These are phyloP conservation scores for Lactarius trivialis DNA, from an alignment of 768 basidiomycete species.

Conservation along the genomic window DNA sequence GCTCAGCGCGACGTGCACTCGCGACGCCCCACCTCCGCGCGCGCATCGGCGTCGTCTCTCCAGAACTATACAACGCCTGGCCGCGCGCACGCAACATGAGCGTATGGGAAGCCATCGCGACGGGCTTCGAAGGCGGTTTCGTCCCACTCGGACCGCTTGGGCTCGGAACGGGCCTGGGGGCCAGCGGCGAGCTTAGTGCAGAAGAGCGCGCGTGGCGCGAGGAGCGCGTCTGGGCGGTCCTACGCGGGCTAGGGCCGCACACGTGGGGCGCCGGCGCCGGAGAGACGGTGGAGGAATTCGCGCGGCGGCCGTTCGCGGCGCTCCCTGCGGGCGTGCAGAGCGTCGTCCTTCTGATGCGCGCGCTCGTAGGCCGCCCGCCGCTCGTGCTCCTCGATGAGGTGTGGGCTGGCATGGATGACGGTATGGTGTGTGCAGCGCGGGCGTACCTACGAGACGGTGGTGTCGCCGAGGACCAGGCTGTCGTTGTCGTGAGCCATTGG, in stretches of 20 bases:
- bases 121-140: conserved; percentile 87
- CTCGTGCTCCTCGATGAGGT: conserved; percentile 87
- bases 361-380: conserved; percentile 66
- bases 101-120: conserved; percentile 76
- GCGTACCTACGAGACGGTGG: conserved; percentile 49
- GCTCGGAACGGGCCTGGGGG: conserved; percentile 34
- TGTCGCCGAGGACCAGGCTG: conserved; percentile 56
- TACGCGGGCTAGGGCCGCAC: conserved; percentile 55
- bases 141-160: conserved; percentile 40
- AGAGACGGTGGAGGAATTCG: conserved; percentile 36
- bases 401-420: conserved; percentile 87
- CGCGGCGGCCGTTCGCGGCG: conserved; percentile 48
- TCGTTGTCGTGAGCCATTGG: conserved; percentile 86
- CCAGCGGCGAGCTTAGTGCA: conserved; percentile 32
- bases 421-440: conserved; percentile 61
- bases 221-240: conserved; percentile 46
- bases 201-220: conserved; percentile 36
- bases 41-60: conserved; percentile 74
- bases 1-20: conserved; percentile 51
- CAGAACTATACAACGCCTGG: conserved; percentile 89
- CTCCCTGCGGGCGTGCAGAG: conserved; percentile 73
- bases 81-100: conserved; percentile 62
- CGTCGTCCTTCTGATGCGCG: conserved; percentile 77
- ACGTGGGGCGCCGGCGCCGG: conserved; percentile 35
- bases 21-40: conserved; percentile 63